Base-by-base conservation (phyloP, 768 basidiomycete species). In the Termitomyces sp. region DNA sequence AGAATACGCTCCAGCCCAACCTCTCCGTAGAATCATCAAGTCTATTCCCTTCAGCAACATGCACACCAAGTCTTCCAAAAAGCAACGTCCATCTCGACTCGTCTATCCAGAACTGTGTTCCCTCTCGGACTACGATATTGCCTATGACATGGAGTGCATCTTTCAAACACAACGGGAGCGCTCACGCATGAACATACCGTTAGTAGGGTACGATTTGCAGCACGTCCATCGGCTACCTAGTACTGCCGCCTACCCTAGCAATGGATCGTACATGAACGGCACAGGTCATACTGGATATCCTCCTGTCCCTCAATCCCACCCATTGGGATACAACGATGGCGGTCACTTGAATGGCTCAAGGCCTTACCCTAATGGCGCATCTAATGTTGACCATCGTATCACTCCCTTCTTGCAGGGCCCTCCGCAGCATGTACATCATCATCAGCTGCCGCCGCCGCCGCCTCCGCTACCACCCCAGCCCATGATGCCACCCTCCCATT, bases 21-120 rank as follows among this genome's bases (percentile, higher is more conserved):
- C 84, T 10, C 73, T 91, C 32, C 82, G 85, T n/a, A 81, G 86
- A 64, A 81, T 90, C 32, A 72, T 86, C 63, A 85, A 84, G 61
- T 74, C 81, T 14, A 76, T 81, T 57, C 83, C 86, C 0, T 79
- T 82, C 54, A 74, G 72, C 54, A 57, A 68, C 53, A 53, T 63
- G 16, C 70, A 68, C 38, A 67, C 63, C 5, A 70, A 52, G 38
- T 24, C 52, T 22, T 28, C 63, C 59, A 71, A 72, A 62, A 66
- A 54, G 36, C 60, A 57, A 28, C 65, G 61, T 32, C 63, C 64
- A n/a, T 54, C 62, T 22, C 65, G 67, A 40, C 67, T 71, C 16
- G 70, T 75, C 16, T 76, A 77, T 56, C 77, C 79, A 51, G 81
- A 79, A 66, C 74, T 83, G 28, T 63, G 74, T 35, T 71, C 79